phyloP scores from a whole-genome alignment of 129 eudicot species.

The Helianthus tuberosus region DNA sequence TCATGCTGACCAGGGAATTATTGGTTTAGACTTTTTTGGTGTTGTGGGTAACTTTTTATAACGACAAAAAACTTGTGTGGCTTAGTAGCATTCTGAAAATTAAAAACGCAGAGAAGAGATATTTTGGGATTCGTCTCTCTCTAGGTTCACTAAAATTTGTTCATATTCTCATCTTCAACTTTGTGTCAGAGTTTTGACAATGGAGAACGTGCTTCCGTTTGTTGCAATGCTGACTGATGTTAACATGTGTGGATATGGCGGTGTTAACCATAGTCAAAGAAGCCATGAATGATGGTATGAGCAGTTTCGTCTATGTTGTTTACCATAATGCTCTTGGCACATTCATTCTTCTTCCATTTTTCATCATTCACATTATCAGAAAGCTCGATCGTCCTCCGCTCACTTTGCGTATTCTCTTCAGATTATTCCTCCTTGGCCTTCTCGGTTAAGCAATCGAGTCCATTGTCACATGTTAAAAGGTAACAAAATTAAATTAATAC shows the following conservation, averaged over 20 bases:
- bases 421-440: constrained; percentile 44
- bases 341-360: constrained; percentile 27
- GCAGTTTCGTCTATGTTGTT: constrained; percentile 28
- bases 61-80: no score
- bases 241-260: constrained; percentile 30
- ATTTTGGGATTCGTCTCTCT: no score
- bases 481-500: no score
- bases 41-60: no score
- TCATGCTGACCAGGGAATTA: no score
- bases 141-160: no score
- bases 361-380: constrained; percentile 1
- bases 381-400: constrained; percentile 22
- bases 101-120: no score
- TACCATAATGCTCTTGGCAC: constrained; percentile 42
- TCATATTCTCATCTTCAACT: no score
- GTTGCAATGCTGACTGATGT: constrained; percentile 28
- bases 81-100: no score
- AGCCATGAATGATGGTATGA: constrained; percentile 40
- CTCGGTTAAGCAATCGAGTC: constrained; percentile 28
- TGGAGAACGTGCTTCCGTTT: constrained; percentile 20
- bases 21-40: no score
- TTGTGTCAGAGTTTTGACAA: no score
- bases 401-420: constrained; percentile 28
- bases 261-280: constrained; percentile 35
- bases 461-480: not conserved